Base-by-base conservation (phyloP, 352 stramenopile genomes). In the Pythium aphanidermatum region DNA sequence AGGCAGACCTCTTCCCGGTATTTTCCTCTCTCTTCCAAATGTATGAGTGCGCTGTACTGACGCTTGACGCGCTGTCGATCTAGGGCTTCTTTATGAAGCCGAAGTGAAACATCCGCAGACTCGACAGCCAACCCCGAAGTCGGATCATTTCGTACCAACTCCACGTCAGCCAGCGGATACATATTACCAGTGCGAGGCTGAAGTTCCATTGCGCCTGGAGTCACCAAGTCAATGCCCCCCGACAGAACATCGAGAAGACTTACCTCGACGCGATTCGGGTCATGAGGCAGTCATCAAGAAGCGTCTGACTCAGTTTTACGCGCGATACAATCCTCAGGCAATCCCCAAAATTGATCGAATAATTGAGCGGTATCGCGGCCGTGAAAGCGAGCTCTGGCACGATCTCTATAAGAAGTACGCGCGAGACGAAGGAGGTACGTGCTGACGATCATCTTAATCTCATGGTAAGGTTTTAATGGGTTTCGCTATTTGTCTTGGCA, bases 1-100 rank as follows among this genome's bases (percentile, higher is more conserved):
- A 57, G 80, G 82, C 11, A 72, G 82, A 0, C 74, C 83, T 0
- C 77, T 99, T 14, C 95, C 95, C 52, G 95, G 80, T 87, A 59
- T 26, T 37, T 41, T 31, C 2, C 17, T n/a, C 23, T 1, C 12
- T 11, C 32, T 33, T 42, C 24, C 21, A 38, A 10, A n/a, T 14
- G 2, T 12, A 34, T 14, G 4, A 38, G 1, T 33, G 21, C n/a
- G 12, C 35, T 28, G 26, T 31, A 28, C 10, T 36, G 2, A 30
- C n/a, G 7, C 37, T 28, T 37, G 31, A 6, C 21, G 12, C 32
- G 12, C 20, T 37, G 5, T 13, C 37, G 4, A 45, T 23, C 31
- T 28, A 89, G 76, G 77, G 42, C 50, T 90, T 27, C 54, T 90
- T 5, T 90, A 90, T 26, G 78, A 87, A 51, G 74, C 78, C 1